Conservation (phyloP, 805 yeast species). For the Wickerhamomyces chambardii region DNA sequence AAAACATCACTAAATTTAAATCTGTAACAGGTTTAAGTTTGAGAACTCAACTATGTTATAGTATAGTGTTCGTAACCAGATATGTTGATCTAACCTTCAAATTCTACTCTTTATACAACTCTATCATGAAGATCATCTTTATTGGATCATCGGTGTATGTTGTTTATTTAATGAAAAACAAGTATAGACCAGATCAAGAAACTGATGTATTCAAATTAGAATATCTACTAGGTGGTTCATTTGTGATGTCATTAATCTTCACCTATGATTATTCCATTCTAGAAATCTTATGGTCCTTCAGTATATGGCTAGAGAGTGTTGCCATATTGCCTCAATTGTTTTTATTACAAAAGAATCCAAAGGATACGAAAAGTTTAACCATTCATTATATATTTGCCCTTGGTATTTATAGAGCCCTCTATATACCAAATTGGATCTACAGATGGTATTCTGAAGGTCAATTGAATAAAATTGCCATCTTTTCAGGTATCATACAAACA, state of each 20-base stretch:
- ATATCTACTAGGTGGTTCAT: slow-evolving; percentile 60
- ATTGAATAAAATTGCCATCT: slow-evolving; percentile 61
- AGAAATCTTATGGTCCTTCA: slow-evolving; percentile 80
- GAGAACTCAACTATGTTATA: slow-evolving; percentile 80
- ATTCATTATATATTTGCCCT: slow-evolving; percentile 90
- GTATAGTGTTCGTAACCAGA: slow-evolving; percentile 62
- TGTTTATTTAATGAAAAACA: slow-evolving; percentile 56
- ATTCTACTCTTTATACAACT: slow-evolving; percentile 63
- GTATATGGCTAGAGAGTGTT: slow-evolving; percentile 86
- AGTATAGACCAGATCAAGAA: slow-evolving; percentile 48
- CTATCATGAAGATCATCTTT: slow-evolving; percentile 75
- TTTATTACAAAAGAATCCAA: slow-evolving; percentile 72
- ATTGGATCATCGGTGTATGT: slow-evolving; percentile 69
- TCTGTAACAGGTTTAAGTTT: slow-evolving; percentile 80
- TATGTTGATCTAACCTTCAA: slow-evolving; percentile 44
- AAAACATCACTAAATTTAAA: slow-evolving; percentile 51
- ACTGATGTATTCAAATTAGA: slow-evolving; percentile 69
- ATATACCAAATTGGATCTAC: slow-evolving; percentile 93
- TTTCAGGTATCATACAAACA: slow-evolving; percentile 83
- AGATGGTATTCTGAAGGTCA: slow-evolving; percentile 57
- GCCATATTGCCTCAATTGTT: slow-evolving; percentile 92
- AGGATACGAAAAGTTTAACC: slow-evolving; percentile 82
- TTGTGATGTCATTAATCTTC: slow-evolving; percentile 50
- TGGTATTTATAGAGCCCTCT: slow-evolving; percentile 83
- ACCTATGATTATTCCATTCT: slow-evolving; percentile 51